Evolutionary conservation across 495 filamentous ascomycete genomes (phyloP), one percentile per base, ranked within the genome.

Genomic region (Diplogelasinospora grovesii): DNA sequence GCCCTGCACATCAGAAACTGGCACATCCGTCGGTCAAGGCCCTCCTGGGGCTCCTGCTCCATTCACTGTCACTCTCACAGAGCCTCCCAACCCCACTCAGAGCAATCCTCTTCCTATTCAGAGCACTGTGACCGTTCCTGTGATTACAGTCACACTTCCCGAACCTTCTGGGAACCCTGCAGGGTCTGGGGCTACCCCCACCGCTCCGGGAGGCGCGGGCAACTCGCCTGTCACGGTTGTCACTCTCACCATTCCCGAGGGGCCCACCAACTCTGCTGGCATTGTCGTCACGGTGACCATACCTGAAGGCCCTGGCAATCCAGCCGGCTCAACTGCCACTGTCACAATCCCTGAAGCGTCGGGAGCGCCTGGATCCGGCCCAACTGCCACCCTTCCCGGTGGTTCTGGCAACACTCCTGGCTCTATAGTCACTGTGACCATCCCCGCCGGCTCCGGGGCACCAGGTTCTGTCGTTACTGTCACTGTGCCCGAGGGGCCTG

Each of bases 401-500:
- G 3, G 21, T 8, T 22, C 39, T 1, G 30, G 13, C 4, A 30
- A 19, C 27, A 13, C 30, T 26, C 28, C 38, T 23, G 49, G 36
- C 4, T 46, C 54, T 5, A 37, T 54, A 8, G 14, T 57, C 7
- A 49, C 50, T 18, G 20, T 59, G 39, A 56, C 53, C 8, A 49
- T 49, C 16, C 53, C 56, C 24, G 22, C n/a, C 11, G 35, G 15
- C 5, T 41, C 46, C 6, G 30, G 16, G 8, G 4, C 18, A 1
- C 36, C 33, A 11, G 27, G 24, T 7, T 28, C 43, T 1, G 38
- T 31, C 5, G 36, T 36, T 18, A 54, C 53, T 11, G 35, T 46
- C 15, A 46, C 51, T 4, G 29, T 46, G 13, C 47, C 44, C 1
- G 50, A 53, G 13, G 53, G 56, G 13, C 40, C 37, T 10, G 36